These are phyloP conservation scores for Lolium perenne DNA, from an alignment of 176 grass and related monocot species.

Conservation along the genomic window DNA sequence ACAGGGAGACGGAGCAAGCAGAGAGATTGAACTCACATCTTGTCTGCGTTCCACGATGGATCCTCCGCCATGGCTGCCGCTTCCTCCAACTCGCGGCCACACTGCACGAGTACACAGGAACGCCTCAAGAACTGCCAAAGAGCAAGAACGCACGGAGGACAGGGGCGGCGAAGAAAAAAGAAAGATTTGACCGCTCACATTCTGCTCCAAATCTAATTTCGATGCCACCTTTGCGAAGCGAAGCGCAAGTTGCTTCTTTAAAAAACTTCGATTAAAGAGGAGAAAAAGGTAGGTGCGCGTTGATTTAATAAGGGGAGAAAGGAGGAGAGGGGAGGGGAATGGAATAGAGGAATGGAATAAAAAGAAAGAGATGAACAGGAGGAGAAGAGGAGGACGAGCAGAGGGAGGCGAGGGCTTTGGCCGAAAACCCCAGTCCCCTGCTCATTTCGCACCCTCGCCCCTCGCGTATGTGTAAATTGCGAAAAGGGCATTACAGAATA, in stretches of 20 bases:
- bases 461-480: neutral
- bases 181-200: constrained; percentile 50
- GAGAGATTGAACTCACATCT: constrained; percentile 53
- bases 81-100: constrained; percentile 19
- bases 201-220: constrained; percentile 42
- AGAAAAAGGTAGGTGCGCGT: neutral
- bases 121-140: constrained; percentile 30
- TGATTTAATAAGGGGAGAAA: neutral
- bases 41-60: constrained; percentile 69
- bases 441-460: constrained; percentile 5
- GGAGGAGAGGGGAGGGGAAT: constrained; percentile 15
- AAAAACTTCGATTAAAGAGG: neutral
- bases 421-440: neutral
- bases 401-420: constrained; percentile 15
- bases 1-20: neutral
- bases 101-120: constrained; percentile 30
- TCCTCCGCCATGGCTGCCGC: constrained; percentile 55
- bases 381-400: neutral
- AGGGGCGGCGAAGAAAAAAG: constrained; percentile 11
- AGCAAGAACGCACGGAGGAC: neutral
- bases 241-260: constrained; percentile 42
- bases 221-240: constrained; percentile 15
- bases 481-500: neutral
- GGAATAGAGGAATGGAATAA: constrained; percentile 37
- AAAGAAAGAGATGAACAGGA: constrained; percentile 39